Evolutionary conservation across 805 yeast species (phyloP).

Genomic region (Teunomyces cretensis): DNA sequence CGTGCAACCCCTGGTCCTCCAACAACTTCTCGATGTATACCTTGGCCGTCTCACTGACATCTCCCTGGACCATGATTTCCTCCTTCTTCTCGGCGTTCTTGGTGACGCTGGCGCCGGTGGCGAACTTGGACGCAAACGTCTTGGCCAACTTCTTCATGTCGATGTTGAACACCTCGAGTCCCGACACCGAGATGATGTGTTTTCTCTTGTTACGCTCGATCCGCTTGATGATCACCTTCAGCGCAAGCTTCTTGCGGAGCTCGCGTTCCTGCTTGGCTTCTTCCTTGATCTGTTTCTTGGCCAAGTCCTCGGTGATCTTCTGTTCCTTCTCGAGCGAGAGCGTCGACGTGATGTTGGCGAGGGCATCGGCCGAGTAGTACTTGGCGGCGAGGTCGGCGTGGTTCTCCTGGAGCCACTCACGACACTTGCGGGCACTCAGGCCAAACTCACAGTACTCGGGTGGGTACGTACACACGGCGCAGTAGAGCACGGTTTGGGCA

Average conservation of each 20-base stretch:
- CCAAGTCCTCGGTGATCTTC: constrained; percentile 76
- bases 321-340: constrained; percentile 77
- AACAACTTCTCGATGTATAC: constrained; percentile 67
- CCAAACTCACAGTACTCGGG: constrained; percentile 94
- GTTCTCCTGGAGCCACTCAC: constrained; percentile 69
- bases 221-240: constrained; percentile 79
- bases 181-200: constrained; percentile 80
- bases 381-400: constrained; percentile 56
- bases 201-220: constrained; percentile 89
- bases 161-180: constrained; percentile 83
- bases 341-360: constrained; percentile 57
- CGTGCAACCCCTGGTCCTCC: constrained; percentile 77
- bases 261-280: constrained; percentile 85
- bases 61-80: constrained; percentile 91
- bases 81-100: constrained; percentile 90
- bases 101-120: constrained; percentile 92
- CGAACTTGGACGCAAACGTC: constrained; percentile 89
- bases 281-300: constrained; percentile 82
- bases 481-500: constrained; percentile 53
- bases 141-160: constrained; percentile 90
- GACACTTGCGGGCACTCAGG: constrained; percentile 75
- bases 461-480: constrained; percentile 82
- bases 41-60: constrained; percentile 89
- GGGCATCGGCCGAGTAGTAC: constrained; percentile 61
- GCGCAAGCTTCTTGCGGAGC: constrained; percentile 70